A percentile compares a stretch with the other conserved stretches of the same genome.
phyloP scores from a whole-genome alignment of 768 basidiomycete genomes.

The Naematelia aurantialba region DNA sequence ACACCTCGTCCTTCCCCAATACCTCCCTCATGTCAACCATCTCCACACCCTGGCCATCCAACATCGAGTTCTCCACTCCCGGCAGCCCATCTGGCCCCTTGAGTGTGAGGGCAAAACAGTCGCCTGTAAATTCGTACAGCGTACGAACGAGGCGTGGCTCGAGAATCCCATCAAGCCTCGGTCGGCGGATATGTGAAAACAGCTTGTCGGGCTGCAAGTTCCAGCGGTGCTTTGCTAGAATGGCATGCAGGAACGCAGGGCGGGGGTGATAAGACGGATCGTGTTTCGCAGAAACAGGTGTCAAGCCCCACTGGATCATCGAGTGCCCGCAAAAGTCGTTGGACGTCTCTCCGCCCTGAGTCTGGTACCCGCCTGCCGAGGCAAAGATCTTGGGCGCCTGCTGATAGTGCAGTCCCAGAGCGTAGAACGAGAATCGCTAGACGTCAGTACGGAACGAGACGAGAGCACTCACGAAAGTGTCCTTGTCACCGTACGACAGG shows the following conservation, averaged over 20 bases:
- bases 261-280: conserved; percentile 37
- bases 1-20: conserved; percentile 29
- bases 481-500: conserved; percentile 50
- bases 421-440: conserved; percentile 51
- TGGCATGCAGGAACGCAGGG: conserved; percentile 51
- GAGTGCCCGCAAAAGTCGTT: conserved; percentile 50
- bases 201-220: conserved; percentile 40
- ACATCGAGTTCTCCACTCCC: conserved; percentile 26
- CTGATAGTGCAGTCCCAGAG: conserved; percentile 49
- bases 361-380: conserved; percentile 44
- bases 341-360: conserved; percentile 33
- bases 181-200: conserved; percentile 40
- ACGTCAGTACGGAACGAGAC: background rate
- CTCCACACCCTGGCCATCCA: conserved; percentile 43
- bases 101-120: conserved; percentile 38
- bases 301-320: conserved; percentile 44
- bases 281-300: conserved; percentile 30
- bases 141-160: conserved; percentile 40
- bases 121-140: conserved; percentile 40
- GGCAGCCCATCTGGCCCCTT: conserved; percentile 43
- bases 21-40: conserved; percentile 26
- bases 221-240: conserved; percentile 50
- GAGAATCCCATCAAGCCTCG: conserved; percentile 35
- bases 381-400: conserved; percentile 45
- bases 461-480: conserved; percentile 45